Evolutionary conservation across 1,284 basidiomycete species (phyloP).

Genomic region (Puccinia novopanici): DNA sequence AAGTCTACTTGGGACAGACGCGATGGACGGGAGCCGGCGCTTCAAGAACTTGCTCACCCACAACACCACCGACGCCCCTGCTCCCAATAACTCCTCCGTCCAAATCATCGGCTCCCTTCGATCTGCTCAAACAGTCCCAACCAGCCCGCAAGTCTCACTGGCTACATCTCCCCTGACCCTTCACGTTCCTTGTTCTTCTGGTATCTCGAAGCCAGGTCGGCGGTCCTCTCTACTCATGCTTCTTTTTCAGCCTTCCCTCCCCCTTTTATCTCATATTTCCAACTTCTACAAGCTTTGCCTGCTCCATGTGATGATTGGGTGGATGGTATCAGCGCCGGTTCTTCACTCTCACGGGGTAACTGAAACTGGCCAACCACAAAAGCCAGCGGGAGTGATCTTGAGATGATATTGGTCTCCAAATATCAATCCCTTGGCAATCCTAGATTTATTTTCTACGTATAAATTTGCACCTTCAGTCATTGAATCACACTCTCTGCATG

Average conservation of each 20-base stretch:
- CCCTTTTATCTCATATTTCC: not conserved
- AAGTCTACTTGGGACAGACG: not conserved
- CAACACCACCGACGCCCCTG: not conserved
- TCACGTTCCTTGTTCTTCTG: conserved; percentile 32
- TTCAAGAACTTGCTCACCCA: conserved; percentile 13
- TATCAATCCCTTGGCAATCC: too few relatives aligned
- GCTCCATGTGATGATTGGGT: too few relatives aligned
- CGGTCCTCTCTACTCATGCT: not conserved
- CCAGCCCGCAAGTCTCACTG: conserved; percentile 11
- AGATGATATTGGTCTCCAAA: too few relatives aligned
- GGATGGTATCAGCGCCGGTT: not conserved
- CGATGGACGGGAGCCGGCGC: not conserved
- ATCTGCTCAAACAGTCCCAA: conserved; percentile 1
- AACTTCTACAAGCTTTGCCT: too few relatives aligned
- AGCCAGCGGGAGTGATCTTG: too few relatives aligned
- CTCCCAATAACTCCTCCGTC: not conserved
- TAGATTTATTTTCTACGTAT: too few relatives aligned
- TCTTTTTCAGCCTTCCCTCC: not conserved
- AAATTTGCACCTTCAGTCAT: not conserved
- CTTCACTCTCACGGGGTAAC: too few relatives aligned
- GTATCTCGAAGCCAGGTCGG: conserved; percentile 18
- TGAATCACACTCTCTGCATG: not conserved
- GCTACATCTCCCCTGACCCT: conserved; percentile 9
- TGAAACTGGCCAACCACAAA: too few relatives aligned
- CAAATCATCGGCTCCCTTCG: conserved; percentile 8